phyloP scores from a whole-genome alignment of 1,284 basidiomycete genomes.

The Puccinia novopanici region DNA sequence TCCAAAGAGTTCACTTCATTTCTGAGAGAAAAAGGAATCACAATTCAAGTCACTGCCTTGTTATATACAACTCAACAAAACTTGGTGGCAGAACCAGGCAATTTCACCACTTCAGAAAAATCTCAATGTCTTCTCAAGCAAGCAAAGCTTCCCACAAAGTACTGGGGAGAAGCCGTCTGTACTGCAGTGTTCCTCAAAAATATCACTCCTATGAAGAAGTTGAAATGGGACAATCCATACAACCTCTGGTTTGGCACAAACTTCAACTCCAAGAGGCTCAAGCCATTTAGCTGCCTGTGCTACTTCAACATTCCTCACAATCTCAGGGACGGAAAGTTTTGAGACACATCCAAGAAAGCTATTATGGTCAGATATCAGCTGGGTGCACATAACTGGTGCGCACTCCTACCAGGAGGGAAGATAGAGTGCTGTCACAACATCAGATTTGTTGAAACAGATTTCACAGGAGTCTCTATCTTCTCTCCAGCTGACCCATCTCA shows the following conservation, averaged over 20 bases:
- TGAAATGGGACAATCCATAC: background rate
- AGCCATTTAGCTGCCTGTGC: constrained; percentile 5
- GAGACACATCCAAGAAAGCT: background rate
- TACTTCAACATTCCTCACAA: background rate
- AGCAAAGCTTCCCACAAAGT: background rate
- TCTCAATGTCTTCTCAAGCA: background rate
- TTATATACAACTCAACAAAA: background rate
- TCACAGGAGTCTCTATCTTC: background rate
- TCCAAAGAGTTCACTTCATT: background rate
- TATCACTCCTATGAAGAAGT: background rate
- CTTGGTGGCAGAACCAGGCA: background rate
- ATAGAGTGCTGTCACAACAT: background rate
- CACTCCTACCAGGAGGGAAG: background rate
- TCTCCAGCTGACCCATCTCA: background rate
- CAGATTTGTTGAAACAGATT: background rate
- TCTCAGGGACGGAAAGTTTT: background rate
- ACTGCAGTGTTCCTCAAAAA: constrained; percentile 16
- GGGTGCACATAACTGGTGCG: constrained; percentile 2
- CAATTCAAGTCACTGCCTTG: background rate
- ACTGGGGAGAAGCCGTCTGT: background rate
- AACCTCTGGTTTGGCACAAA: background rate
- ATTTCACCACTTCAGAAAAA: background rate
- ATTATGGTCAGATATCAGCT: constrained; percentile 12
- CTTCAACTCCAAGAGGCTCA: background rate
- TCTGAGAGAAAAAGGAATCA: background rate